These are phyloP conservation scores for Adansonia madagascariensis DNA, from an alignment of 441 rosid genomes.

Conservation along the genomic window DNA sequence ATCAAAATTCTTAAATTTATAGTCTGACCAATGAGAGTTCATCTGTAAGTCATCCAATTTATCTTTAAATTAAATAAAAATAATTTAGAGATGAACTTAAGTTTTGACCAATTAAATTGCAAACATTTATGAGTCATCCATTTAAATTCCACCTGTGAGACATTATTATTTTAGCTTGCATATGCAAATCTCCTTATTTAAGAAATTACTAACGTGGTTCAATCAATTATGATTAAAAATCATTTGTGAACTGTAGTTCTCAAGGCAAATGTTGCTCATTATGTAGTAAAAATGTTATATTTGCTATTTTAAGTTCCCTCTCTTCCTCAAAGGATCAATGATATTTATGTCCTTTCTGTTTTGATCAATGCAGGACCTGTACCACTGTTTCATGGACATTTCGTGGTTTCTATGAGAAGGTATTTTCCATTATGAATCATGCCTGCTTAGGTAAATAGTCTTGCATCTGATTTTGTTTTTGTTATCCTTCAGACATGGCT, in stretches of 20 bases:
- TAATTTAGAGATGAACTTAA: no score
- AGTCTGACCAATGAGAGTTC: no score
- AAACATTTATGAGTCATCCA: no score
- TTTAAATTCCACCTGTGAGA: no score
- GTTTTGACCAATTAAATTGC: no score
- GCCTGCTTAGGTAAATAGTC: background rate
- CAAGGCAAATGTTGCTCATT: background rate
- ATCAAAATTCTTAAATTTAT: no score
- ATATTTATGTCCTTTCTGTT: slow-evolving; percentile 23
- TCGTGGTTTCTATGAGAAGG: slow-evolving; percentile 80
- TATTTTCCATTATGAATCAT: slow-evolving; percentile 23
- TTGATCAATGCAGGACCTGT: slow-evolving; percentile 60
- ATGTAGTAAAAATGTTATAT: background rate
- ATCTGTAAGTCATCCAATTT: no score
- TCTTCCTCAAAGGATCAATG: background rate
- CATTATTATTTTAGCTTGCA: background rate
- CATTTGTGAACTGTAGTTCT: background rate
- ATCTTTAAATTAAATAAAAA: no score
- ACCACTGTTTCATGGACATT: slow-evolving; percentile 86
- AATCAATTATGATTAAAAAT: background rate
- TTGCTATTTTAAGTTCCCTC: background rate
- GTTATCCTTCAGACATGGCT: background rate
- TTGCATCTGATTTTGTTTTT: background rate
- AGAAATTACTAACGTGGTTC: background rate
- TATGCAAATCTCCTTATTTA: background rate